A percentile compares a stretch with the other conserved stretches of the same genome.
Evolutionary conservation across 768 basidiomycete species (phyloP).

Genomic region (Suillus lakei): DNA sequence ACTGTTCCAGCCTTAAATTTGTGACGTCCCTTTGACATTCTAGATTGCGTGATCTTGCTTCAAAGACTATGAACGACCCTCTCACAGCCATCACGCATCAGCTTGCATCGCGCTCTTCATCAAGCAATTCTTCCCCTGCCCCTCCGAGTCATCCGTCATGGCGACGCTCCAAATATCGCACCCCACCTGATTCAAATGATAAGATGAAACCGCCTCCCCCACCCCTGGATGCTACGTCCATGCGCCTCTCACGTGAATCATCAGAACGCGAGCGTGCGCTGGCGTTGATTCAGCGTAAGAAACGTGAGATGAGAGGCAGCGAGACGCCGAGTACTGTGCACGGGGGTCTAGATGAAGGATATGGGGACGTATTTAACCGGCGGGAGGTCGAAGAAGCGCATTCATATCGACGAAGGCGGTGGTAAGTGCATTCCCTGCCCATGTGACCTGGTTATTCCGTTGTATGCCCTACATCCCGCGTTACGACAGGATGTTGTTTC

Average conservation of each 20-base stretch:
- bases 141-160: constrained; percentile 23
- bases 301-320: constrained; percentile 64
- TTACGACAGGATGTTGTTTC: neutral
- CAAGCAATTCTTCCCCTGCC: constrained; percentile 26
- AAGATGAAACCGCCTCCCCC: constrained; percentile 10
- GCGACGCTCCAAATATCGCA: constrained; percentile 22
- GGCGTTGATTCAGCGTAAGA: constrained; percentile 70
- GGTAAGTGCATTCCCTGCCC: constrained; percentile 10
- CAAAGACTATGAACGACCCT: constrained; percentile 71
- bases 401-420: constrained; percentile 47
- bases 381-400: constrained; percentile 75
- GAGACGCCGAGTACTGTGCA: constrained; percentile 75
- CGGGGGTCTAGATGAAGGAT: constrained; percentile 51
- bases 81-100: constrained; percentile 74
- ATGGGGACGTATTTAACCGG: constrained; percentile 73
- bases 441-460: neutral
- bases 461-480: neutral
- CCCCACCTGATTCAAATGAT: constrained; percentile 13
- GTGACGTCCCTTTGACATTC: neutral
- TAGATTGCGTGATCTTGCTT: constrained; percentile 66
- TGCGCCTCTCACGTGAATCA: constrained; percentile 71
- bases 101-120: constrained; percentile 49
- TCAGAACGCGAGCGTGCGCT: constrained; percentile 76
- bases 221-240: constrained; percentile 45
- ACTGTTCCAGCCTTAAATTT: neutral